Evolutionary conservation across 495 filamentous ascomycete species (phyloP).

Genomic region (Talaromyces adpressus): DNA sequence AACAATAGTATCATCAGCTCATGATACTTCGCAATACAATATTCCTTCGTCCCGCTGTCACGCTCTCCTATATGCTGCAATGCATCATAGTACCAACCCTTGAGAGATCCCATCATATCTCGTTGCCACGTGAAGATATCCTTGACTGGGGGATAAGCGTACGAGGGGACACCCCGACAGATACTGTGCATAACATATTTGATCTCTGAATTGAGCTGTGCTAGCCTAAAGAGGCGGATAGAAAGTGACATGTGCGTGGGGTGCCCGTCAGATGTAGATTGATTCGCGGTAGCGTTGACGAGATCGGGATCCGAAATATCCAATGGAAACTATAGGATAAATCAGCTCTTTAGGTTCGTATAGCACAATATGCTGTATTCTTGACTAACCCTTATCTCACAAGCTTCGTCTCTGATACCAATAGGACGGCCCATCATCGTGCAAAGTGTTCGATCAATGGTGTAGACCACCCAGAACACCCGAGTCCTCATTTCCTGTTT

Average conservation of each 20-base stretch:
- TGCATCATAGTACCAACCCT: conserved; percentile 20
- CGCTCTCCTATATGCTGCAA: conserved; percentile 17
- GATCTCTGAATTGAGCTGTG: conserved; percentile 39
- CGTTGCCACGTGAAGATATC: conserved; percentile 35
- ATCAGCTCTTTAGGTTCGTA: no score
- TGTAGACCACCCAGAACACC: conserved; percentile 43
- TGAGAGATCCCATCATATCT: conserved; percentile 28
- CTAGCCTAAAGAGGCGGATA: conserved; percentile 36
- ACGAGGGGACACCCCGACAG: conserved; percentile 27
- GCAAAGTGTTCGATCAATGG: conserved; percentile 35
- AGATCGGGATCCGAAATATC: conserved; percentile 26
- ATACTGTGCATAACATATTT: conserved; percentile 43
- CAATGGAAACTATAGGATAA: conserved; percentile 27
- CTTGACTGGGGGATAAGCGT: conserved; percentile 30
- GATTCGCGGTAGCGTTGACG: background rate
- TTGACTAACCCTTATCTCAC: conserved; percentile 39
- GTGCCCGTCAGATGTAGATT: background rate
- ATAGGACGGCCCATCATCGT: conserved; percentile 45
- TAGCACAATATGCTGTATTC: no score
- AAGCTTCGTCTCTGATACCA: conserved; percentile 42
- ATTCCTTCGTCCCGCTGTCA: background rate
- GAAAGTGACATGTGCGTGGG: conserved; percentile 33
- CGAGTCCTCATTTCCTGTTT: conserved; percentile 42
- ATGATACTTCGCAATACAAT: conserved; percentile 24
- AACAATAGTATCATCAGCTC: conserved; percentile 36